Conservation (phyloP, 83 land plant species). For the Thuja plicata region DNA sequence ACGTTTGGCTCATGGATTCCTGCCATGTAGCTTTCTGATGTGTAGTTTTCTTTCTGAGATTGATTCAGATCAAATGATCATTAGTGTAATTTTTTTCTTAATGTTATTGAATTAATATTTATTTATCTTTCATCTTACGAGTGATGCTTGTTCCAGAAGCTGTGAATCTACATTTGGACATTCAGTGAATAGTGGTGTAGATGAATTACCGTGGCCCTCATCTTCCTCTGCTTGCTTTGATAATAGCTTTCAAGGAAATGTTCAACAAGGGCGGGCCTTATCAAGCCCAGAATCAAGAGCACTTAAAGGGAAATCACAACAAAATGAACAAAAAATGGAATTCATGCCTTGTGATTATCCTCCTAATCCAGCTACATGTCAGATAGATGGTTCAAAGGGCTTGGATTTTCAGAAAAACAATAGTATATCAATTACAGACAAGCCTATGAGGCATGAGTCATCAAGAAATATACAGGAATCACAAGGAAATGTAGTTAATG, state of each 20-base stretch:
- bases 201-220: slow-evolving; percentile 49
- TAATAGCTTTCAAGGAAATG: slow-evolving; percentile 26
- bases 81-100: background rate
- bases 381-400: slow-evolving; percentile 3
- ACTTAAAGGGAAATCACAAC: slow-evolving; percentile 13
- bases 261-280: slow-evolving; percentile 19
- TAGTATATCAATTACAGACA: slow-evolving; percentile 6
- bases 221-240: slow-evolving; percentile 24
- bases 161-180: slow-evolving; percentile 65
- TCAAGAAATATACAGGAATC: slow-evolving; percentile 4
- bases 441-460: background rate
- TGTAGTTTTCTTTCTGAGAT: background rate
- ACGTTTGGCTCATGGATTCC: background rate
- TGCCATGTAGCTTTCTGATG: background rate
- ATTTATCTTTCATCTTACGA: slow-evolving; percentile 9
- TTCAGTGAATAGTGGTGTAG: slow-evolving; percentile 26
- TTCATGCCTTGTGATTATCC: slow-evolving; percentile 17
- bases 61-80: background rate
- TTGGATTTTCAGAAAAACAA: slow-evolving; percentile 2
- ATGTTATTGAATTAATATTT: background rate
- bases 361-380: background rate
- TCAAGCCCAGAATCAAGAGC: slow-evolving; percentile 22
- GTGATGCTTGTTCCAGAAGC: slow-evolving; percentile 40
- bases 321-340: slow-evolving; percentile 16
- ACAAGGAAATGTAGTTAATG: background rate